Conservation (phyloP, 108 stramenopile species). For the Bacterosira constricta region DNA sequence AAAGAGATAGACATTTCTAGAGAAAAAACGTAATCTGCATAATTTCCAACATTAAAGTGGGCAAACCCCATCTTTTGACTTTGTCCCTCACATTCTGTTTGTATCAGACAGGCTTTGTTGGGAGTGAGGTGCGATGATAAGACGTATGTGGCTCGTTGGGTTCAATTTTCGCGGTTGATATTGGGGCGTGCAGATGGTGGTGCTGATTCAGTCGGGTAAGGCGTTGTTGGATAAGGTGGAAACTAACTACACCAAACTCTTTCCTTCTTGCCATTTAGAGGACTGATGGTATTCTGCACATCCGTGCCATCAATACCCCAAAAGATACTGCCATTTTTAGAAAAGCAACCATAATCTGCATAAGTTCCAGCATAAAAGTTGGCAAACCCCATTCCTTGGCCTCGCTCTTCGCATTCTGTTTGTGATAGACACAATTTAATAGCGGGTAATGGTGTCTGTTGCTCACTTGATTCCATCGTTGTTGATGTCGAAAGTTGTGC, state of each 20-base stretch:
- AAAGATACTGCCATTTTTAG: background rate
- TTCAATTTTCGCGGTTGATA: too few relatives aligned
- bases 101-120: background rate
- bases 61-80: too few relatives aligned
- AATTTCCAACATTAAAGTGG: background rate
- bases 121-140: too few relatives aligned
- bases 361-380: slow-evolving; percentile 1
- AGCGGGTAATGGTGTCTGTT: background rate
- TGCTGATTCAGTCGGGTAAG: too few relatives aligned
- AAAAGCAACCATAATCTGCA: background rate
- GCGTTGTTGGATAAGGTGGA: too few relatives aligned
- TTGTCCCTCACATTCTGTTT: background rate
- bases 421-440: background rate
- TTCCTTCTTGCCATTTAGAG: background rate
- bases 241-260: background rate
- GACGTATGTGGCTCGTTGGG: background rate
- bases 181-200: too few relatives aligned
- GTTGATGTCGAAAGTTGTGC: too few relatives aligned
- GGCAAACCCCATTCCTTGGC: too few relatives aligned
- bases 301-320: slow-evolving; percentile 7
- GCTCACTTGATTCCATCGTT: background rate
- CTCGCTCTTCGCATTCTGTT: background rate
- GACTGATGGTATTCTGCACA: background rate
- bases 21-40: background rate
- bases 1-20: background rate